Evolutionary conservation across 306 rosid genomes (phyloP), one percentile per base, ranked within the genome.

Genomic region (Quercus wislizeni): DNA sequence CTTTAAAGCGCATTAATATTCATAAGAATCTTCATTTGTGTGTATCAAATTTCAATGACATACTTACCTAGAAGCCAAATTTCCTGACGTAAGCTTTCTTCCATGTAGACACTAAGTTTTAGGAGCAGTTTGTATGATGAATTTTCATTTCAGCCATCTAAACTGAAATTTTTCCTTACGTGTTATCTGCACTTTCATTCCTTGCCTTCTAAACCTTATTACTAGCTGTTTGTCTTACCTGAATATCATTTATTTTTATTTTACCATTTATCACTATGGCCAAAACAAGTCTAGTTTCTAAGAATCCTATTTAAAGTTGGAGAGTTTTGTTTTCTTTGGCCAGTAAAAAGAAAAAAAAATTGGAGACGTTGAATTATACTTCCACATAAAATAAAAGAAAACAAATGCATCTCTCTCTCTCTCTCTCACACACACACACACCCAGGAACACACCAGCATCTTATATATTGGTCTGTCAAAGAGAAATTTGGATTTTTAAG

Each of bases 141-240:
- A 65, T 71, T 74, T 71, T 46, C 71, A 38, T 18, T 71, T 73
- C 20, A 25, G 46, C 52, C 77, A 62, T 76, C 58, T 52, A 61
- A 65, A 33, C 56, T 21, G 31, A 58, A 58, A 21, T 25, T 57
- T 15, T 67, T 31, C 51, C 17, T 35, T 20, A n/a, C 11, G 0
- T 52, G 58, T 58, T 25, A 10, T 25, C 25, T 58, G 25, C 65
- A 18, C 15, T 58, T 58, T 20, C 30, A 67, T 67, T 15, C 46
- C 23, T 6, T 67, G 12, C 71, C 43, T 33, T 14, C 21, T 33
- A 33, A 63, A 51, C 13, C 46, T 49, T 57, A 65, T 56, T 13
- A 33, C 20, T 14, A 51, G 64, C 55, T 76, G 71, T 64, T 25
- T 52, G 15, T 55, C 43, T 82, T 65, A 30, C 69, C 46, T 71